Conservation (phyloP, 805 yeast genomes). For the Kuraishia capsulata region DNA sequence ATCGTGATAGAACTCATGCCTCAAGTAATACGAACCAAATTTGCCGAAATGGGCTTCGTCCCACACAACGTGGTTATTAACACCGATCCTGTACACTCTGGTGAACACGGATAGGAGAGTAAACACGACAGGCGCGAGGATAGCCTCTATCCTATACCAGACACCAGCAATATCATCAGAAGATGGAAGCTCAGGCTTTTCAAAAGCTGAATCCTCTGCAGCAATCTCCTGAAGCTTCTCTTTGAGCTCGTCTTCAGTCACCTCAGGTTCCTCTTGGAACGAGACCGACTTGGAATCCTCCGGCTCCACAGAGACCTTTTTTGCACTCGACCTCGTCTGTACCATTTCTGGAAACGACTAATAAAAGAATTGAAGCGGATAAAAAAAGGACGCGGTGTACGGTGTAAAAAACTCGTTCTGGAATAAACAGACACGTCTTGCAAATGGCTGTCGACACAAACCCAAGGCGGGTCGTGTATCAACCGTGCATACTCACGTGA, state of each 20-base stretch:
- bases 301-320: not conserved
- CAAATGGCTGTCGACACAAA: too few relatives aligned
- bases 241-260: conserved; percentile 21
- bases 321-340: not conserved
- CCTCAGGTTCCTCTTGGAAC: not conserved
- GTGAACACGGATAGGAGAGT: conserved; percentile 64
- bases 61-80: conserved; percentile 80
- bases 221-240: conserved; percentile 20
- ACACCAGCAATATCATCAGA: conserved; percentile 7
- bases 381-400: too few relatives aligned
- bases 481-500: too few relatives aligned
- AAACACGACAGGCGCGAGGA: conserved; percentile 49
- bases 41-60: conserved; percentile 96
- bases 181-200: conserved; percentile 8
- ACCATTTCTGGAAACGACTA: too few relatives aligned
- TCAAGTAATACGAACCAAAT: conserved; percentile 72
- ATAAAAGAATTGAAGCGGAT: not conserved
- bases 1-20: conserved; percentile 76
- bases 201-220: conserved; percentile 7
- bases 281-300: not conserved
- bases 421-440: too few relatives aligned
- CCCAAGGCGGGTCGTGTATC: too few relatives aligned
- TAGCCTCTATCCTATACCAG: conserved; percentile 15
- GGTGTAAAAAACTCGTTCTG: too few relatives aligned
- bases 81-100: conserved; percentile 68